These are phyloP conservation scores for Hyphodiscus hymeniophilus DNA, from an alignment of 495 filamentous ascomycete species.

Conservation along the genomic window DNA sequence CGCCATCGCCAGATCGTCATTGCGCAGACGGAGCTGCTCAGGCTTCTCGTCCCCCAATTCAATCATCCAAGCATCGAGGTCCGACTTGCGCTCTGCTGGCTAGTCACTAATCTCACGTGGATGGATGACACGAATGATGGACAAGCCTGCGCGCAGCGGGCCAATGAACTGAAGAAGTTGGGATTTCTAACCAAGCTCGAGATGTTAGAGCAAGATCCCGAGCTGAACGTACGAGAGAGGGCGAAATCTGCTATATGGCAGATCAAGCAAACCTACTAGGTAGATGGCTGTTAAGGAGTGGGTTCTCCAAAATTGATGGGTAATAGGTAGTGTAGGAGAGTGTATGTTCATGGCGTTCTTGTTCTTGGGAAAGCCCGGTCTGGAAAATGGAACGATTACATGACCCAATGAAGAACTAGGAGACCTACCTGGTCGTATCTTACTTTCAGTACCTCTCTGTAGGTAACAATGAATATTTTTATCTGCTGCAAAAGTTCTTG, in stretches of 20 bases:
- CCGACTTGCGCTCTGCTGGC: slow-evolving; percentile 66
- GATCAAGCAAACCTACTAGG: slow-evolving; percentile 33
- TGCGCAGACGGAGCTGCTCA: slow-evolving; percentile 46
- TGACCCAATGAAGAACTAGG: too few relatives aligned
- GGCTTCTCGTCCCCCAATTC: slow-evolving; percentile 65
- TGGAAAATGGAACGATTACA: too few relatives aligned
- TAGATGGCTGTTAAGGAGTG: too few relatives aligned
- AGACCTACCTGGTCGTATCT: too few relatives aligned
- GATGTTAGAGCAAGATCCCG: slow-evolving; percentile 59
- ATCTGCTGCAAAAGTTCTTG: too few relatives aligned
- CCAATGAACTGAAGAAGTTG: slow-evolving; percentile 55
- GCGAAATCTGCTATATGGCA: slow-evolving; percentile 72
- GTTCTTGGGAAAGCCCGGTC: too few relatives aligned
- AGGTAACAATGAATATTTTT: too few relatives aligned
- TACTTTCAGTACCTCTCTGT: too few relatives aligned
- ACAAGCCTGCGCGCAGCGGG: slow-evolving; percentile 52
- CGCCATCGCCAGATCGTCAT: slow-evolving; percentile 61
- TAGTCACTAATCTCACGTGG: slow-evolving; percentile 77
- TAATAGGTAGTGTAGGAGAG: too few relatives aligned
- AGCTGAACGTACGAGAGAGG: slow-evolving; percentile 74
- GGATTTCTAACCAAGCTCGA: slow-evolving; percentile 63
- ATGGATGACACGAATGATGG: slow-evolving; percentile 62
- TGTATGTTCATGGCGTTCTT: too few relatives aligned
- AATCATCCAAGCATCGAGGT: slow-evolving; percentile 61
- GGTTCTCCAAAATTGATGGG: too few relatives aligned